These are phyloP conservation scores for Candida awuae DNA, from an alignment of 805 yeast genomes.

Conservation along the genomic window DNA sequence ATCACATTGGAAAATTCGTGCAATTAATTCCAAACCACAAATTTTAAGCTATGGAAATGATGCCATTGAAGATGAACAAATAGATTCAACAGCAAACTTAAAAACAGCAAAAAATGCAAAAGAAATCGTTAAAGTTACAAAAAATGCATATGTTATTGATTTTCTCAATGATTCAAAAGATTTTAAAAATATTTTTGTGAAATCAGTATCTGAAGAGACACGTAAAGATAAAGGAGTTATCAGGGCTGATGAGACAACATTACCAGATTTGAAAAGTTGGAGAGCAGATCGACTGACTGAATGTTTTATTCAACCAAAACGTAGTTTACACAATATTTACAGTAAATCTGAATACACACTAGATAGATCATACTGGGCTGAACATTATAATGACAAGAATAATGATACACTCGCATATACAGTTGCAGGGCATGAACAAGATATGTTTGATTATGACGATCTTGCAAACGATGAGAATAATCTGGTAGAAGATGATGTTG, in stretches of 20 bases:
- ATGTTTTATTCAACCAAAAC: neutral
- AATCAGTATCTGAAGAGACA: neutral
- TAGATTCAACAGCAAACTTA: too few relatives aligned
- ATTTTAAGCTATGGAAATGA: neutral
- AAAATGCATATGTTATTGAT: conserved; percentile 12
- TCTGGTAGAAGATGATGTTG: conserved; percentile 20
- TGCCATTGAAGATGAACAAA: neutral
- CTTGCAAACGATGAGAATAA: conserved; percentile 21
- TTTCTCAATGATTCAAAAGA: conserved; percentile 18
- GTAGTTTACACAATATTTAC: neutral
- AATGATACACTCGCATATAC: neutral
- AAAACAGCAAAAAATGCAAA: neutral
- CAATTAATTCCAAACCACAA: conserved; percentile 1
- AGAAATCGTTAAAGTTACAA: neutral
- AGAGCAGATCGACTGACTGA: neutral
- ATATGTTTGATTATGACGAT: conserved; percentile 9
- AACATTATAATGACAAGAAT: neutral
- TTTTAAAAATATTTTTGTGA: neutral
- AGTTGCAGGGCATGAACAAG: neutral
- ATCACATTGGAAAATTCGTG: conserved; percentile 10
- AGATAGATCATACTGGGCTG: neutral
- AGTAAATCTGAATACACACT: neutral
- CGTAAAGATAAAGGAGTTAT: neutral
- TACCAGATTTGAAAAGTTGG: conserved; percentile 29
- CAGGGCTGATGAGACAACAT: conserved; percentile 9